Base-by-base conservation (phyloP, 2,329 filamentous ascomycete species). In the Didymella glomerata region DNA sequence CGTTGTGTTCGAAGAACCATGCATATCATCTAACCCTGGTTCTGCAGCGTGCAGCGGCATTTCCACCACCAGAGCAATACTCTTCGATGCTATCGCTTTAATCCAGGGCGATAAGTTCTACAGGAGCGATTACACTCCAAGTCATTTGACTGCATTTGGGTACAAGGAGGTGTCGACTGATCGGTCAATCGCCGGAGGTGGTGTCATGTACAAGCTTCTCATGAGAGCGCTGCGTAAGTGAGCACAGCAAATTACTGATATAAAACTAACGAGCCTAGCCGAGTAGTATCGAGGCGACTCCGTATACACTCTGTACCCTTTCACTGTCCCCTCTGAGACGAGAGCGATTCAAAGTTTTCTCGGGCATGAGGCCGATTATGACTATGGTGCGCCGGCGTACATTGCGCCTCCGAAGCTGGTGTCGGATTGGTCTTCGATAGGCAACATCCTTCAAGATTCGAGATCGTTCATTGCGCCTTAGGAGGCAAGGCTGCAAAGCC, bases 381-480 rank as follows among this genome's bases (percentile, higher is more conserved):
- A 40, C 36, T 40, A 13, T 18, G 36, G 13, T 22, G 36, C 36
- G 18, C n/a, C 18, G 18, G 22, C 36, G 36, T 22, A 13, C 9
- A 22, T 40, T 3, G 18, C 18, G 5, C 36, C 36, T 11, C 18
- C 36, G 4, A 40, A 18, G 13, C 36, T 22, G 36, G 18, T 22
- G 9, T 40, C 18, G 7, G 36, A 40, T 18, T 22, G 18, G 36
- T 40, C 36, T 18, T 38, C 14, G 5, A 50, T 50, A 28, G 22
- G 41, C 20, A 50, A 16, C 9, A 24, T 50, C 10, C 25, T 50
- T 25, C 16, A 18, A 20, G 48, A 50, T 20, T 27, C 6, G 81
- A 86, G 75, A 85, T 84, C 10, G 87, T 89, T 3, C 90, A 16
- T 34, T 44, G 38, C 90, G 0, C 78, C 80, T 0, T 90, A 93